Percentiles rank a stretch among this genome's conserved stretches.
These are phyloP conservation scores for Ramalina intermedia DNA, from an alignment of 495 filamentous ascomycete genomes.

Conservation along the genomic window DNA sequence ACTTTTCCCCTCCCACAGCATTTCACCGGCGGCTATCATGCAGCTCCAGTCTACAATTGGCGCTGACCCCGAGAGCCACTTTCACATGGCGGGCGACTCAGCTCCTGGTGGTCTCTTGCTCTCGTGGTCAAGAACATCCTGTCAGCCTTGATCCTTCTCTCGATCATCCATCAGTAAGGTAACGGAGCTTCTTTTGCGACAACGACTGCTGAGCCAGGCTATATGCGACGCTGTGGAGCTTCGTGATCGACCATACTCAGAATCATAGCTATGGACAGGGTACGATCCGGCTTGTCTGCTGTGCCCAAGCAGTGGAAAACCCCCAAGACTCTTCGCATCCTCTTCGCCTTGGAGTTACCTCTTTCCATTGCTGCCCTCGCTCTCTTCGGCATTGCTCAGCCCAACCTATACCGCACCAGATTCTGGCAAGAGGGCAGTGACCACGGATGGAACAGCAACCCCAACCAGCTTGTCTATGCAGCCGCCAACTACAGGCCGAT, in stretches of 20 bases:
- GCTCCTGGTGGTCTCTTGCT: not conserved
- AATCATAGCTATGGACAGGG: too few species aligned
- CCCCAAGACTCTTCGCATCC: slow-evolving; percentile 44
- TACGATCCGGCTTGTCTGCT: slow-evolving; percentile 7
- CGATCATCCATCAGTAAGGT: not conserved
- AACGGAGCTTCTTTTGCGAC: not conserved
- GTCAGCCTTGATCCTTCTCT: slow-evolving; percentile 1
- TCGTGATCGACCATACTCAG: too few species aligned
- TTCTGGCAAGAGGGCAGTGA: slow-evolving; percentile 72
- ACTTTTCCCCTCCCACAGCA: slow-evolving; percentile 1
- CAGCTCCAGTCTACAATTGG: slow-evolving; percentile 7
- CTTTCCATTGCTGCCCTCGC: slow-evolving; percentile 57
- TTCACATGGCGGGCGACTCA: slow-evolving; percentile 2
- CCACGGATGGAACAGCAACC: slow-evolving; percentile 72
- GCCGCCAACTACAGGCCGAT: slow-evolving; percentile 59
- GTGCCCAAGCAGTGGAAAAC: slow-evolving; percentile 47
- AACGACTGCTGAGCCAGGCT: not conserved
- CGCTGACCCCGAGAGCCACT: not conserved
- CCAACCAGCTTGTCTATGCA: slow-evolving; percentile 55
- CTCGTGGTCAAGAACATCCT: slow-evolving; percentile 1
- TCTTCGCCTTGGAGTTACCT: slow-evolving; percentile 56
- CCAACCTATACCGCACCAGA: slow-evolving; percentile 61
- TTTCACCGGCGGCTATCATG: slow-evolving; percentile 12
- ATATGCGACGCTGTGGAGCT: not conserved
- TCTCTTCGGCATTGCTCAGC: slow-evolving; percentile 68